phyloP scores from a whole-genome alignment of 345 rosid species.

The Gossypium sturtianum region DNA sequence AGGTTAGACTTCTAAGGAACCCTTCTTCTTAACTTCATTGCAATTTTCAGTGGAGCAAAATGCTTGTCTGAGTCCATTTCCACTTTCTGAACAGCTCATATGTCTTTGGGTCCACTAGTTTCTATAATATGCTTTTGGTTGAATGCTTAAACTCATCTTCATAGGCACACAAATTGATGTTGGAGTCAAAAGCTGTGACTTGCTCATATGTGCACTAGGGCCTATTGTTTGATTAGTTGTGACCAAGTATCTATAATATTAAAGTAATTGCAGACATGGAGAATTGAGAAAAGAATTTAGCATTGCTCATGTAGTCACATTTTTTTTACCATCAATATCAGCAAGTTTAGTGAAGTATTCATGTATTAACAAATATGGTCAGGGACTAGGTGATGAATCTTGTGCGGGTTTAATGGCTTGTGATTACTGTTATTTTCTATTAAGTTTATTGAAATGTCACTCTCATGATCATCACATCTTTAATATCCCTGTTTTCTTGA shows the following conservation, averaged over 20 bases:
- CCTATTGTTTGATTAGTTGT: not conserved
- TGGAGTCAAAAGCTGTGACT: not conserved
- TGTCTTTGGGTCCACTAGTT: not conserved
- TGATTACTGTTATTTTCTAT: not conserved
- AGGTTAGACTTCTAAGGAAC: constrained; percentile 38
- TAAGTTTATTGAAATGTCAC: not conserved
- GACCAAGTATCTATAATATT: not conserved
- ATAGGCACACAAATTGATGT: not conserved
- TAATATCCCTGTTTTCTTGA: not conserved
- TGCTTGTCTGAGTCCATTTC: not conserved
- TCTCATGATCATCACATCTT: not conserved
- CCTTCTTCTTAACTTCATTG: not conserved
- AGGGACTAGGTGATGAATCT: not conserved
- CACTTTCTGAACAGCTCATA: not conserved
- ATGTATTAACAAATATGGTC: not conserved
- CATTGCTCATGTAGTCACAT: not conserved
- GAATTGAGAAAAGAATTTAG: not conserved
- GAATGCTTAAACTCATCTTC: not conserved
- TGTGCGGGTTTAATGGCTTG: not conserved
- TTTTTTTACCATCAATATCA: not conserved
- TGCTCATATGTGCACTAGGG: not conserved
- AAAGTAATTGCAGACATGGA: not conserved
- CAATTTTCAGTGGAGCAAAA: not conserved
- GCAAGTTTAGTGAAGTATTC: not conserved
- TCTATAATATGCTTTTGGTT: not conserved